Percentiles rank a stretch among this genome's conserved stretches.
Conservation (phyloP, 2,329 filamentous ascomycete genomes). For the Neoascochyta sp. region DNA sequence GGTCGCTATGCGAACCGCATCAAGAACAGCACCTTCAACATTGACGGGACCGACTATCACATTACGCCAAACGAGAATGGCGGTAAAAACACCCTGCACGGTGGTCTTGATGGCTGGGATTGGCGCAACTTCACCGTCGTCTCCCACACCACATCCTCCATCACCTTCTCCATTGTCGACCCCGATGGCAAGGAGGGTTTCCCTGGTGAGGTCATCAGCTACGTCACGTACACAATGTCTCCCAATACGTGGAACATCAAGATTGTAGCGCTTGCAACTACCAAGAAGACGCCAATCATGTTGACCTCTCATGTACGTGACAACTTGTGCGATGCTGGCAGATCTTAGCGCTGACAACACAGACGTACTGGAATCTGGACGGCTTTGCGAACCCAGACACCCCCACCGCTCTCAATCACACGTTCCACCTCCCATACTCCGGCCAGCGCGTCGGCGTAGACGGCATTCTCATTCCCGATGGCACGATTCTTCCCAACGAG, state of each 20-base stretch:
- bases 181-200: constrained; percentile 72
- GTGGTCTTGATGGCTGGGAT: constrained; percentile 70
- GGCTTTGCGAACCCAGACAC: constrained; percentile 73
- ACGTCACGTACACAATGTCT: constrained; percentile 68
- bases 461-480: constrained; percentile 47
- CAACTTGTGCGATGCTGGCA: neutral
- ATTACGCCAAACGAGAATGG: constrained; percentile 59
- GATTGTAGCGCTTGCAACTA: constrained; percentile 67
- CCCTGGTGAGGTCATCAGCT: constrained; percentile 70
- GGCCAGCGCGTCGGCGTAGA: constrained; percentile 67
- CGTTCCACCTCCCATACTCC: constrained; percentile 68
- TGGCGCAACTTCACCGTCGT: constrained; percentile 72
- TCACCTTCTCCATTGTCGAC: constrained; percentile 73
- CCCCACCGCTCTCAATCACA: constrained; percentile 63
- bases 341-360: constrained; percentile 14
- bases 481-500: constrained; percentile 64
- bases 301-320: constrained; percentile 62
- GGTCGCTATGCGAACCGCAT: constrained; percentile 80
- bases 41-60: constrained; percentile 61
- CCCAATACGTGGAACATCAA: constrained; percentile 67
- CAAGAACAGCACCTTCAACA: constrained; percentile 68
- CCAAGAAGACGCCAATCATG: constrained; percentile 79
- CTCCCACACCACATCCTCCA: constrained; percentile 61
- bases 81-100: constrained; percentile 60
- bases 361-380: constrained; percentile 81